These are phyloP conservation scores for Avena insularis DNA, from an alignment of 176 grass and related monocot species.

Conservation along the genomic window DNA sequence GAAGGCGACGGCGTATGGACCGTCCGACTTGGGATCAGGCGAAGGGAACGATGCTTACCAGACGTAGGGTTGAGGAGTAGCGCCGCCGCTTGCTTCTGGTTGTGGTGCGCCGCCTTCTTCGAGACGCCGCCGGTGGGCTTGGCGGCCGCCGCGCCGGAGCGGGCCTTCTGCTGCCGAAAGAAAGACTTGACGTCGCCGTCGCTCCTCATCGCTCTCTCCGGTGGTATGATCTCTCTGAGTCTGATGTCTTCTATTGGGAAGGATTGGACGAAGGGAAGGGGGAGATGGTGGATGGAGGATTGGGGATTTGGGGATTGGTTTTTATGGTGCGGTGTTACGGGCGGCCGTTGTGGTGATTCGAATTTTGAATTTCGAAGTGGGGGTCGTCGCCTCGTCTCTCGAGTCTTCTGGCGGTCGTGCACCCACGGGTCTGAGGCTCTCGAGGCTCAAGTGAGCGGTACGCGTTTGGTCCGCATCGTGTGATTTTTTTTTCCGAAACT, in stretches of 20 bases:
- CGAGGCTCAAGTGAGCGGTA: no score
- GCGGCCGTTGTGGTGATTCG: slow-evolving; percentile 31
- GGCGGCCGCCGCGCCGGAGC: slow-evolving; percentile 13
- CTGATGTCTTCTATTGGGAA: background rate
- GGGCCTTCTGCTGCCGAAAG: slow-evolving; percentile 73
- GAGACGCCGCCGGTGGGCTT: slow-evolving; percentile 51
- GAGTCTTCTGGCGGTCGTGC: background rate
- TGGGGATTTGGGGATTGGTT: background rate
- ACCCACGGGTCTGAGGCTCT: background rate
- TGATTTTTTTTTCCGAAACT: no score
- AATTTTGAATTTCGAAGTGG: slow-evolving; percentile 51
- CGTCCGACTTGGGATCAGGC: background rate
- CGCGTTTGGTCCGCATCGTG: no score
- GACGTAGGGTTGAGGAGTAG: background rate
- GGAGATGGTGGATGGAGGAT: background rate
- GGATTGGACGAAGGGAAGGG: background rate
- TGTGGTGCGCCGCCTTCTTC: slow-evolving; percentile 40
- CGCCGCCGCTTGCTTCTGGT: slow-evolving; percentile 12
- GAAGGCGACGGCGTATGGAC: background rate
- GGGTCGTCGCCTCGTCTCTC: background rate
- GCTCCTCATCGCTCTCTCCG: slow-evolving; percentile 38
- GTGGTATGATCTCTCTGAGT: background rate
- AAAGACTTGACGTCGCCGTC: slow-evolving; percentile 55
- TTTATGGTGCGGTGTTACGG: slow-evolving; percentile 30
- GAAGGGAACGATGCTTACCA: background rate